Evolutionary conservation across 169 alveolate genomes (phyloP).

Genomic region (Eimeria maxima): DNA sequence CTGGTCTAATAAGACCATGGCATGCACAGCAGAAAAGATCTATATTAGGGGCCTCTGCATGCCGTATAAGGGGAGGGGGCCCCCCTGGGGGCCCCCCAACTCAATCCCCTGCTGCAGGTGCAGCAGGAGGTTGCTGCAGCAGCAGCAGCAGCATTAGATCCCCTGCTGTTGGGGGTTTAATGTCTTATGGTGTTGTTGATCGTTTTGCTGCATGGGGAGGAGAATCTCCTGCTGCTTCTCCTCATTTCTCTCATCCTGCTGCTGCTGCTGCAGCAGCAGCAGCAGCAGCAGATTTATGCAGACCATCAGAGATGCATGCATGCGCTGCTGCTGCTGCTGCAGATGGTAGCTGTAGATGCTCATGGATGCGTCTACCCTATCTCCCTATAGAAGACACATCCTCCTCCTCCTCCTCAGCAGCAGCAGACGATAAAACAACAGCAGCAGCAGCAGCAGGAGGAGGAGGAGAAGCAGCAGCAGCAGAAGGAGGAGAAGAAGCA

Average conservation of each 20-base stretch:
- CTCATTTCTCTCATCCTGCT: background rate
- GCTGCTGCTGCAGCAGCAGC: slow-evolving; percentile 5
- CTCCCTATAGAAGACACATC: background rate
- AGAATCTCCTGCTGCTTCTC: background rate
- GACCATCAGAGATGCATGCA: background rate
- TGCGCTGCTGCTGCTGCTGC: slow-evolving; percentile 39
- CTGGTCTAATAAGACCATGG: slow-evolving; percentile 20
- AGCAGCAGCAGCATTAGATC: background rate
- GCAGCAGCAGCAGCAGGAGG: background rate
- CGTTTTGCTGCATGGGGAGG: slow-evolving; percentile 6
- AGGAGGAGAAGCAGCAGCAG: background rate
- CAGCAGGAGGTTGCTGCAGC: background rate
- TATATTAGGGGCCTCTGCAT: background rate
- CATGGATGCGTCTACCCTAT: background rate
- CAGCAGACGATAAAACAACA: background rate
- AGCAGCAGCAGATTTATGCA: too few species aligned
- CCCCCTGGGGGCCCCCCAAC: background rate
- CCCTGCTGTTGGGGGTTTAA: background rate
- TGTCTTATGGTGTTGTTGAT: slow-evolving; percentile 8
- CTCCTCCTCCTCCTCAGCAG: too few species aligned
- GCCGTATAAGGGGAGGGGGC: too few species aligned
- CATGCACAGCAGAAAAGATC: slow-evolving; percentile 12
- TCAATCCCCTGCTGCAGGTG: background rate
- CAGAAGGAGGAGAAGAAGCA: background rate
- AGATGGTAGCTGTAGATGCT: too few species aligned